These are phyloP conservation scores for Phycomyces blakesleeanus DNA, from an alignment of 192 early-diverging fungal genomes.

Conservation along the genomic window DNA sequence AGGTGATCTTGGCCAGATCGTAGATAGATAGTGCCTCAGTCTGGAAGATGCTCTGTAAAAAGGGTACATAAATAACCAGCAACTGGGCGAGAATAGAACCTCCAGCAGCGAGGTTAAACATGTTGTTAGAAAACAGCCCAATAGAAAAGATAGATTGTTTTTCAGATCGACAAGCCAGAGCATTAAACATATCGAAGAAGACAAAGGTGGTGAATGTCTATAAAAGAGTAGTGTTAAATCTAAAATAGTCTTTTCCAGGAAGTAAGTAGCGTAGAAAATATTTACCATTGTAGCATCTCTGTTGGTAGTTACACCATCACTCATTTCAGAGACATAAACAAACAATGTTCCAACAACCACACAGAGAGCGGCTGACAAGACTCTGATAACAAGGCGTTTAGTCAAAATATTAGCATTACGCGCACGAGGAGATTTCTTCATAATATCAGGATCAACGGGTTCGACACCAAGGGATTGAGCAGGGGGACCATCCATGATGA, in stretches of 20 bases:
- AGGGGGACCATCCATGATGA: constrained; percentile 97
- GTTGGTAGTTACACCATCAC: constrained; percentile 63
- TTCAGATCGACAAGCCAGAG: constrained; percentile 83
- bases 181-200: constrained; percentile 95
- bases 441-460: constrained; percentile 85
- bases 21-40: constrained; percentile 76
- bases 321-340: constrained; percentile 75
- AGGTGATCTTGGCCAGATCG: constrained; percentile 68
- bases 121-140: constrained; percentile 83
- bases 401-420: constrained; percentile 81
- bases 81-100: constrained; percentile 83
- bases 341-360: constrained; percentile 85
- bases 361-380: constrained; percentile 72
- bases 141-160: constrained; percentile 76
- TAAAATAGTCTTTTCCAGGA: neutral
- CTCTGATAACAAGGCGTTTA: constrained; percentile 61
- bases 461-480: constrained; percentile 97
- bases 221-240: constrained; percentile 13
- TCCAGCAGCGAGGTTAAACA: constrained; percentile 82
- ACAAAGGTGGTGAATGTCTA: constrained; percentile 98
- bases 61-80: constrained; percentile 83
- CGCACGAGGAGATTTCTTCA: constrained; percentile 81
- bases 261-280: neutral
- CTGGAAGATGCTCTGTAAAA: constrained; percentile 91
- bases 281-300: constrained; percentile 88